These are phyloP conservation scores for Fusarium sp. DNA, from an alignment of 2,329 filamentous ascomycete species.

Conservation along the genomic window DNA sequence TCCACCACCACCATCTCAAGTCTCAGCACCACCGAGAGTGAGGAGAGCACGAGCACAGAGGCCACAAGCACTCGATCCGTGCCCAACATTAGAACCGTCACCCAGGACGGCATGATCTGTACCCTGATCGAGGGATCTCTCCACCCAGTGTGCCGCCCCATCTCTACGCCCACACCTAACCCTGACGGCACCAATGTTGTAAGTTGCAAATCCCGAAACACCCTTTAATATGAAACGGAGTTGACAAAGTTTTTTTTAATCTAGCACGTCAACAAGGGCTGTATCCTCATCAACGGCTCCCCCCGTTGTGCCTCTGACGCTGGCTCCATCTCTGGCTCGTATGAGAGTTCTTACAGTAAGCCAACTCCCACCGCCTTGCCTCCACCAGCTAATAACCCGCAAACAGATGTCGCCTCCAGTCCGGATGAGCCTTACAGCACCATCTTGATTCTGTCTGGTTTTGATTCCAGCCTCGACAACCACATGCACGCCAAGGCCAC, in stretches of 20 bases:
- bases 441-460: constrained; percentile 24
- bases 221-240: too few relatives aligned
- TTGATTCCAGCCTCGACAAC: constrained; percentile 10
- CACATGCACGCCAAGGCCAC: constrained; percentile 13
- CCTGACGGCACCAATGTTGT: constrained; percentile 31
- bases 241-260: neutral
- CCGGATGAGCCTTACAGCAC: constrained; percentile 21
- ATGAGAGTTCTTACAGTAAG: constrained; percentile 32
- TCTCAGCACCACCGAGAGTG: neutral
- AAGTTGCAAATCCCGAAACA: neutral
- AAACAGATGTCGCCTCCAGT: constrained; percentile 22
- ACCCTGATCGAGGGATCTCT: constrained; percentile 15
- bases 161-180: constrained; percentile 16
- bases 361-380: neutral
- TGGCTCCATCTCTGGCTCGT: constrained; percentile 10
- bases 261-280: constrained; percentile 27
- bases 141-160: constrained; percentile 11
- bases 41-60: neutral
- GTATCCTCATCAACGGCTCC: constrained; percentile 20
- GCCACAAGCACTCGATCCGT: neutral
- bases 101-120: constrained; percentile 20
- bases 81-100: neutral
- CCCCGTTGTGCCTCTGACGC: constrained; percentile 22
- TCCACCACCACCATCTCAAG: neutral
- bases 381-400: too few relatives aligned